These are phyloP conservation scores for Agrocybe pediades DNA, from an alignment of 768 basidiomycete genomes.

Conservation along the genomic window DNA sequence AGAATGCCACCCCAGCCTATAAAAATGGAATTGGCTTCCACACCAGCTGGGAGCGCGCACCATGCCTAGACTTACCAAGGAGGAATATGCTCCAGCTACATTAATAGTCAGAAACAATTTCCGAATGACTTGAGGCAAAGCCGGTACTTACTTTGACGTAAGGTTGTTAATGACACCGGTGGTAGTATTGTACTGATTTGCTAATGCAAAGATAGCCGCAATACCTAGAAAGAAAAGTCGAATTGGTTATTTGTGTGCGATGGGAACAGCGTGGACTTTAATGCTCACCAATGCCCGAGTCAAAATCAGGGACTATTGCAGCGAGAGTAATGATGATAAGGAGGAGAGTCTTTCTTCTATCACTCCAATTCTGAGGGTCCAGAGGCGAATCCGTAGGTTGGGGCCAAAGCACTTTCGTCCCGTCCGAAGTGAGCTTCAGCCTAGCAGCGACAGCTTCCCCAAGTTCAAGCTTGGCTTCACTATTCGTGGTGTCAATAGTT, in stretches of 20 bases:
- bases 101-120: constrained; percentile 9
- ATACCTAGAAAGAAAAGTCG: constrained; percentile 41
- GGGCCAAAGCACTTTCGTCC: constrained; percentile 67
- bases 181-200: constrained; percentile 54
- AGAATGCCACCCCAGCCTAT: constrained; percentile 60
- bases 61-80: constrained; percentile 40
- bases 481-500: constrained; percentile 16
- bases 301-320: constrained; percentile 68
- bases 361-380: constrained; percentile 72
- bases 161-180: constrained; percentile 61
- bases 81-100: constrained; percentile 68
- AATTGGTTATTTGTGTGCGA: not conserved
- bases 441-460: constrained; percentile 54
- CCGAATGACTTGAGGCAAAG: not conserved
- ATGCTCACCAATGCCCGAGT: constrained; percentile 58
- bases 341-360: constrained; percentile 52
- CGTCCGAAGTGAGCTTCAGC: constrained; percentile 59
- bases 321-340: constrained; percentile 67
- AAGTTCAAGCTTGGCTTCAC: constrained; percentile 65
- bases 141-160: constrained; percentile 49
- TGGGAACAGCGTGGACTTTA: not conserved
- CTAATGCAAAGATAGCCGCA: constrained; percentile 63
- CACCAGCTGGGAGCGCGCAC: constrained; percentile 3
- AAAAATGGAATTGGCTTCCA: constrained; percentile 3
- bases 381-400: constrained; percentile 62